Conservation (phyloP, 305 asterid genomes). For the Ilex paraguariensis region DNA sequence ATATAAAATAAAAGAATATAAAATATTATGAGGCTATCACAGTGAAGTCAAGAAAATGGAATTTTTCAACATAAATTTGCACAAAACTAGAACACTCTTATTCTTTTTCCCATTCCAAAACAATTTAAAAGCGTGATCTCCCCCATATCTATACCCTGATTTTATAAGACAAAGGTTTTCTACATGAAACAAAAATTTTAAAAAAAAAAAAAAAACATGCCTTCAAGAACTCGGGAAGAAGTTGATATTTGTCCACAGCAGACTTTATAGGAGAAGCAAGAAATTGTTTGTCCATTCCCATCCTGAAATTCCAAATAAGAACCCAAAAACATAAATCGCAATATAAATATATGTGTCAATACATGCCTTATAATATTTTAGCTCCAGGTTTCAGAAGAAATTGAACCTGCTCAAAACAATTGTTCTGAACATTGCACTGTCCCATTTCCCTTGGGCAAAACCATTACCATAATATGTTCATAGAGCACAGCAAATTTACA, state of each 20-base stretch:
- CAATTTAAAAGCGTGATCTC: not conserved
- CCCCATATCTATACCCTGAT: not conserved
- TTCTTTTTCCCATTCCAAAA: too few species aligned
- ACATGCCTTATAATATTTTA: too few species aligned
- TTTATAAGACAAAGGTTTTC: not conserved
- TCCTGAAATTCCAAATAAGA: constrained; percentile 15
- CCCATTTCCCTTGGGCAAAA: too few species aligned
- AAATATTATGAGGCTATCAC: too few species aligned
- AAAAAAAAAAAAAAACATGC: constrained; percentile 15
- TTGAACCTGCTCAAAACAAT: too few species aligned
- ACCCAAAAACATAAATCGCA: too few species aligned
- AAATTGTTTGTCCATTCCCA: constrained; percentile 45
- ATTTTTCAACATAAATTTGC: not conserved
- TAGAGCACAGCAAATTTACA: too few species aligned
- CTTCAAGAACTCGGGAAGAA: constrained; percentile 68
- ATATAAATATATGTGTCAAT: too few species aligned
- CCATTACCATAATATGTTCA: too few species aligned
- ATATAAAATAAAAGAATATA: too few species aligned
- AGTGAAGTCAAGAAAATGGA: not conserved
- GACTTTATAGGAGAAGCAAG: constrained; percentile 57
- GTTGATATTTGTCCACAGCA: constrained; percentile 55
- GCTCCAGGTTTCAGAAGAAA: too few species aligned
- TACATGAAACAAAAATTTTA: not conserved
- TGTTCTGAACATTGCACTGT: too few species aligned
- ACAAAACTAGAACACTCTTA: not conserved